phyloP scores from a whole-genome alignment of 345 rosid genomes.

The Syzygium grande region DNA sequence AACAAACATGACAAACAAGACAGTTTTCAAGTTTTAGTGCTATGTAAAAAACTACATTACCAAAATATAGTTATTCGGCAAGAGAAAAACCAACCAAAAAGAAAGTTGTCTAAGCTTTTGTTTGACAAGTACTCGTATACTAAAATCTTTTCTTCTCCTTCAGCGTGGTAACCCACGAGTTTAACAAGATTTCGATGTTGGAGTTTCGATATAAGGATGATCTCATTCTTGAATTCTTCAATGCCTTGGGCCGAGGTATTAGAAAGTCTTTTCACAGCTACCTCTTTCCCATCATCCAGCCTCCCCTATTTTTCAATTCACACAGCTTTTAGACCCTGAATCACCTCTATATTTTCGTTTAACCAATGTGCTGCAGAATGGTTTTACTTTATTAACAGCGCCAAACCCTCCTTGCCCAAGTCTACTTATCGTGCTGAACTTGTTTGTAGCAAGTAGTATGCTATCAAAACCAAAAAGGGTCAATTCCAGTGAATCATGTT shows the following conservation, averaged over 20 bases:
- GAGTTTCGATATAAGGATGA: background rate
- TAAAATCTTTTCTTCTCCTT: constrained; percentile 46
- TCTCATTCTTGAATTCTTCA: background rate
- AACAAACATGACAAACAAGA: background rate
- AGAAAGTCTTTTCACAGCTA: background rate
- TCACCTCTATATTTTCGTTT: background rate
- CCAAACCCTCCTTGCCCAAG: constrained; percentile 4
- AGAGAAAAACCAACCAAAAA: constrained; percentile 3
- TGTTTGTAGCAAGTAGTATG: background rate
- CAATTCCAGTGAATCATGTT: background rate
- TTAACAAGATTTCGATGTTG: constrained; percentile 37
- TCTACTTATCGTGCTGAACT: background rate
- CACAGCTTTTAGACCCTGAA: background rate
- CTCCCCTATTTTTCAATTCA: background rate
- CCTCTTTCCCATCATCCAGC: background rate
- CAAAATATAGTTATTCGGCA: background rate
- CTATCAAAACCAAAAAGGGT: background rate
- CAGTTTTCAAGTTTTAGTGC: constrained; percentile 13
- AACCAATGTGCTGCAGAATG: background rate
- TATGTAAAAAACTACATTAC: background rate
- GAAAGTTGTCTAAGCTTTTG: background rate
- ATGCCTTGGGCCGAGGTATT: background rate
- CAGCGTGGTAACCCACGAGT: constrained; percentile 47
- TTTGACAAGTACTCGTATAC: constrained; percentile 34
- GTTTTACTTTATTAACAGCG: constrained; percentile 2